Conservation (phyloP, 2,329 filamentous ascomycete species). For the Passalora sequoiae region DNA sequence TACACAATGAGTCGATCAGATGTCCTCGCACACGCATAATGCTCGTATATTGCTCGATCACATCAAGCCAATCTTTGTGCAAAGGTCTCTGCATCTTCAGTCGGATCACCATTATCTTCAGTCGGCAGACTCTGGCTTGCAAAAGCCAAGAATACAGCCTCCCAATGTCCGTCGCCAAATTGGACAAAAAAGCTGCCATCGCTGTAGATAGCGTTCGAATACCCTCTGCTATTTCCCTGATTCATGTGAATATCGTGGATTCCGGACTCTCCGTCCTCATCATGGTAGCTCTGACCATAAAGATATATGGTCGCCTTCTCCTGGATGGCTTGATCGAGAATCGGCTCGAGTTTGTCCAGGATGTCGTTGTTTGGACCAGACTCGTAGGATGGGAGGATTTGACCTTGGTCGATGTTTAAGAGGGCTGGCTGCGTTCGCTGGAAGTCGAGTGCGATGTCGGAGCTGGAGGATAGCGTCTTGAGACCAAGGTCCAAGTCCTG, state of each 20-base stretch:
- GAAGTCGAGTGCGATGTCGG: slow-evolving; percentile 22
- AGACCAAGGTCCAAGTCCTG: slow-evolving; percentile 26
- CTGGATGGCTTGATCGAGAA: slow-evolving; percentile 34
- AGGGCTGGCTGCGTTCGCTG: slow-evolving; percentile 18
- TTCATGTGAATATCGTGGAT: slow-evolving; percentile 43
- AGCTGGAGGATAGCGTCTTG: slow-evolving; percentile 20
- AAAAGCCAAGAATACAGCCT: slow-evolving; percentile 40
- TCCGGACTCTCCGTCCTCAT: slow-evolving; percentile 33
- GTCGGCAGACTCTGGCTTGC: slow-evolving; percentile 36
- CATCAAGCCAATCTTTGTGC: slow-evolving; percentile 2
- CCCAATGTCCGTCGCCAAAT: slow-evolving; percentile 35
- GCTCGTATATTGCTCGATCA: not conserved
- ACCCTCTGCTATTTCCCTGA: slow-evolving; percentile 34
- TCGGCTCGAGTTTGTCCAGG: slow-evolving; percentile 34
- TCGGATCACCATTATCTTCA: slow-evolving; percentile 25
- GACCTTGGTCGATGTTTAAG: slow-evolving; percentile 15
- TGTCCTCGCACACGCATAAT: not conserved
- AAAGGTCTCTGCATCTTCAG: slow-evolving; percentile 4
- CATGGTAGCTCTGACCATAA: slow-evolving; percentile 28
- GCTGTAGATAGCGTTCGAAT: slow-evolving; percentile 35
- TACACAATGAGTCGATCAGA: too few species aligned
- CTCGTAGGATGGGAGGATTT: slow-evolving; percentile 16
- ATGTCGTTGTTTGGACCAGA: slow-evolving; percentile 28
- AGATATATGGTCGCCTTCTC: slow-evolving; percentile 37
- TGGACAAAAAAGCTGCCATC: slow-evolving; percentile 37